phyloP scores from a whole-genome alignment of 768 basidiomycete species.

The Hydnomerulius pinastri region DNA sequence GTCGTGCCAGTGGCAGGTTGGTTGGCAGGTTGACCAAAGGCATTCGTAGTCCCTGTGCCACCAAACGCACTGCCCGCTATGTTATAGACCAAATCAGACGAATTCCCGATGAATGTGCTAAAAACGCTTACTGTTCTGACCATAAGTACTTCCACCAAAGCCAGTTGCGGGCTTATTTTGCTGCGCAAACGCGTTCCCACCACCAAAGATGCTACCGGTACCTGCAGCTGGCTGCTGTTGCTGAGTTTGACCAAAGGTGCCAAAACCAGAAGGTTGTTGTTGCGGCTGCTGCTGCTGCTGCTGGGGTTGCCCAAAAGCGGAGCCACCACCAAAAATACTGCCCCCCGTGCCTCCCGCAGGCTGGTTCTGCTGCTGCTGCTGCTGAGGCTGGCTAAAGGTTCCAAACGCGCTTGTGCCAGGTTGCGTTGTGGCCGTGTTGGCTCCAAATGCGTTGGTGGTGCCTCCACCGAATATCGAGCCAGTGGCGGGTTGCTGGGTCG shows the following conservation, averaged over 20 bases:
- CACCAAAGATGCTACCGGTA: slow-evolving; percentile 36
- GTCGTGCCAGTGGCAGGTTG: slow-evolving; percentile 22
- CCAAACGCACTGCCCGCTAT: slow-evolving; percentile 26
- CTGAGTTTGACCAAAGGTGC: slow-evolving; percentile 54
- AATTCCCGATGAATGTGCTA: neutral
- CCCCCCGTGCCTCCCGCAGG: slow-evolving; percentile 36
- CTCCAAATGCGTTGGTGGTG: slow-evolving; percentile 23
- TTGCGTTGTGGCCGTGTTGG: slow-evolving; percentile 21
- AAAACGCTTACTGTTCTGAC: slow-evolving; percentile 23
- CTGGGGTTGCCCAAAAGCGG: slow-evolving; percentile 41
- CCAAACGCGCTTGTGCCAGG: slow-evolving; percentile 32
- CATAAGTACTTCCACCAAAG: slow-evolving; percentile 27
- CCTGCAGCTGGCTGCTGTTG: slow-evolving; percentile 39
- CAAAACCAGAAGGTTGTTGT: slow-evolving; percentile 43
- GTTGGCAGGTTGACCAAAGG: slow-evolving; percentile 31
- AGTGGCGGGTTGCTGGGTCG: slow-evolving; percentile 30
- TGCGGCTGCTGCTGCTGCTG: slow-evolving; percentile 35
- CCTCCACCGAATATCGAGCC: slow-evolving; percentile 33
- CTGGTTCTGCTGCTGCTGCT: slow-evolving; percentile 48
- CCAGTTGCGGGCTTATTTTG: slow-evolving; percentile 35
- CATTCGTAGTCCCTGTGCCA: slow-evolving; percentile 15
- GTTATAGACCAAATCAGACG: slow-evolving; percentile 1
- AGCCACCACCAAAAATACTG: slow-evolving; percentile 44
- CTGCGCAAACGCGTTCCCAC: slow-evolving; percentile 33
- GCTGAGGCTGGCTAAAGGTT: slow-evolving; percentile 30